Evolutionary conservation across 495 filamentous ascomycete species (phyloP).

Genomic region (Daldinia childiae): DNA sequence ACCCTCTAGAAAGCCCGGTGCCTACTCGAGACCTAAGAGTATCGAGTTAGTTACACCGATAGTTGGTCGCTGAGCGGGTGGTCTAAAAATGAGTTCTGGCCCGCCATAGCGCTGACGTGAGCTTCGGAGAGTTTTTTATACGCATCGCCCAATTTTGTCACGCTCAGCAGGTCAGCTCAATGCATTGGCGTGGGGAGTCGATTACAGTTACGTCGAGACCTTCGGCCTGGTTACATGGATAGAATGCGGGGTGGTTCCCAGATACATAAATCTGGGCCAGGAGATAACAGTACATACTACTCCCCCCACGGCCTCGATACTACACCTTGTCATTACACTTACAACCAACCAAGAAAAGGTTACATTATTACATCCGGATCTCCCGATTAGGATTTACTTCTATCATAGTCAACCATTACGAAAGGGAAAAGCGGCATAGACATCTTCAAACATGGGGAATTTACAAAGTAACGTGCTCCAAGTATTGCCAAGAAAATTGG

Average conservation of each 20-base stretch:
- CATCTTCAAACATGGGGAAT: neutral
- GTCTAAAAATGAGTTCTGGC: conserved; percentile 18
- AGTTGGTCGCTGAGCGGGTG: conserved; percentile 51
- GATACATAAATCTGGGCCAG: conserved; percentile 7
- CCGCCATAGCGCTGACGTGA: conserved; percentile 40
- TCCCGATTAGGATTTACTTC: conserved; percentile 13
- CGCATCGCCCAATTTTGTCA: conserved; percentile 34
- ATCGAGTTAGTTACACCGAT: conserved; percentile 63
- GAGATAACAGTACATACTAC: conserved; percentile 34
- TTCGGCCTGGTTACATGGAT: conserved; percentile 35
- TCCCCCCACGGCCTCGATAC: conserved; percentile 35
- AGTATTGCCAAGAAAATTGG: conserved; percentile 21
- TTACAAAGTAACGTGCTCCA: conserved; percentile 5
- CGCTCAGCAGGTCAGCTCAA: conserved; percentile 38
- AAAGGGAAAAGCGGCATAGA: neutral
- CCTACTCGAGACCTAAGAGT: conserved; percentile 60
- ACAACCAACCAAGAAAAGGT: conserved; percentile 15
- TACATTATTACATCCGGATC: conserved; percentile 16
- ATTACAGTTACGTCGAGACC: conserved; percentile 24
- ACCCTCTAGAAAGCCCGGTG: conserved; percentile 53
- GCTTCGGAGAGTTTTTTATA: conserved; percentile 37
- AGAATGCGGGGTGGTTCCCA: conserved; percentile 36
- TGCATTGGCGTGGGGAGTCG: conserved; percentile 38
- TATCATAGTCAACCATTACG: neutral
- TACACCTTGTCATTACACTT: conserved; percentile 21